These are phyloP conservation scores for Acacia pycnantha DNA, from an alignment of 331 rosid genomes.

Conservation along the genomic window DNA sequence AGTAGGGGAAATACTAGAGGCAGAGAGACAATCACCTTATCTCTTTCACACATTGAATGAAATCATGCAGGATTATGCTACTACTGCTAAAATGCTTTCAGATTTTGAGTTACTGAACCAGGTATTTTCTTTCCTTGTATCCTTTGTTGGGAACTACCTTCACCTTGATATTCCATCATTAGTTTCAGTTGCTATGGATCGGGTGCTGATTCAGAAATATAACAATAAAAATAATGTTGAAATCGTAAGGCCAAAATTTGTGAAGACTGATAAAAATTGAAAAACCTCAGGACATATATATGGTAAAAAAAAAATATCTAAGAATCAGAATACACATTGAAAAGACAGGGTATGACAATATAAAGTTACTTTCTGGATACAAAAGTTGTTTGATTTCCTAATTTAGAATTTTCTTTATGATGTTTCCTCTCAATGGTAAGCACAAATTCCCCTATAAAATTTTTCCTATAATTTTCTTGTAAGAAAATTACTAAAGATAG, in stretches of 20 bases:
- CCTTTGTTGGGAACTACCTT: conserved; percentile 18
- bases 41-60: conserved; percentile 26
- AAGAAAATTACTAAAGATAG: neutral
- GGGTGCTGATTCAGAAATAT: neutral
- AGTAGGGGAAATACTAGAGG: neutral
- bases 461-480: neutral
- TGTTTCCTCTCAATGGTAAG: neutral
- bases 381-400: neutral
- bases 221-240: conserved; percentile 1
- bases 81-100: conserved; percentile 60
- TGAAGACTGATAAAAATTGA: neutral
- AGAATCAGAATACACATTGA: conserved; percentile 12
- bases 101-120: conserved; percentile 76
- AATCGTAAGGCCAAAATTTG: neutral
- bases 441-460: neutral
- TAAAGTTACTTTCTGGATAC: neutral
- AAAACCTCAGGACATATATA: neutral
- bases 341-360: conserved; percentile 1
- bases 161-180: conserved; percentile 23
- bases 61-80: conserved; percentile 65
- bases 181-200: conserved; percentile 17
- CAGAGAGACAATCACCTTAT: conserved; percentile 1
- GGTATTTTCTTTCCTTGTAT: conserved; percentile 38
- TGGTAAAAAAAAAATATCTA: neutral
- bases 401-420: neutral